These are phyloP conservation scores for Trichoderma harzianum DNA, from an alignment of 2,329 filamentous ascomycete genomes.

Conservation along the genomic window DNA sequence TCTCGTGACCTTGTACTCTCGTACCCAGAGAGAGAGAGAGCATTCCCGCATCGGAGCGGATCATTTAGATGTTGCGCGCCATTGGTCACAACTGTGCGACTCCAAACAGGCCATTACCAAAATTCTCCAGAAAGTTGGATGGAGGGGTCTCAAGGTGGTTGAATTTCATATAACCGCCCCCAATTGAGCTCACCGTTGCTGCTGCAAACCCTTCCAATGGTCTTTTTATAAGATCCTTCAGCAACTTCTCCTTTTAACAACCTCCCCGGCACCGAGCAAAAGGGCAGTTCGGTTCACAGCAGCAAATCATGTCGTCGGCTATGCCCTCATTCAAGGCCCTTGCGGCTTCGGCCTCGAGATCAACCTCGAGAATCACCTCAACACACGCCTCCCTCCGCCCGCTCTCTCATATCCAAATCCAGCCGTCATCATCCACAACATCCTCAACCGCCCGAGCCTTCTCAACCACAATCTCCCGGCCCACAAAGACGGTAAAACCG, in stretches of 20 bases:
- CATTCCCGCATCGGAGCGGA: constrained; percentile 7
- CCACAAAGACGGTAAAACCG: constrained; percentile 41
- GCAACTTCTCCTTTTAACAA: too few species aligned
- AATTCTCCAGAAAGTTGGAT: constrained; percentile 3
- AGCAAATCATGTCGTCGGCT: not conserved
- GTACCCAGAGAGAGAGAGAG: not conserved
- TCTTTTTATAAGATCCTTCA: not conserved
- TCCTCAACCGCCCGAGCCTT: constrained; percentile 29
- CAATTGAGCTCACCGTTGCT: not conserved
- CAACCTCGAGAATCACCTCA: constrained; percentile 19
- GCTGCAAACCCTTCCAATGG: not conserved
- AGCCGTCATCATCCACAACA: not conserved
- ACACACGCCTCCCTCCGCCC: not conserved
- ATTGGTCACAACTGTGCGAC: not conserved
- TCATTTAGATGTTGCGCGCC: constrained; percentile 3
- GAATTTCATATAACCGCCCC: not conserved
- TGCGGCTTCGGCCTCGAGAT: not conserved
- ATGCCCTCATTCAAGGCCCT: constrained; percentile 14
- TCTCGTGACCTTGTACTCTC: constrained; percentile 31
- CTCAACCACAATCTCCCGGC: constrained; percentile 35
- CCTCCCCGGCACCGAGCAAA: not conserved
- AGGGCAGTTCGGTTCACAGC: not conserved
- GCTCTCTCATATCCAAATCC: not conserved
- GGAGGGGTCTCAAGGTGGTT: not conserved
- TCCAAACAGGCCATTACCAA: constrained; percentile 6